phyloP scores from a whole-genome alignment of 2,329 filamentous ascomycete genomes.

The Calonectria hongkongensis region DNA sequence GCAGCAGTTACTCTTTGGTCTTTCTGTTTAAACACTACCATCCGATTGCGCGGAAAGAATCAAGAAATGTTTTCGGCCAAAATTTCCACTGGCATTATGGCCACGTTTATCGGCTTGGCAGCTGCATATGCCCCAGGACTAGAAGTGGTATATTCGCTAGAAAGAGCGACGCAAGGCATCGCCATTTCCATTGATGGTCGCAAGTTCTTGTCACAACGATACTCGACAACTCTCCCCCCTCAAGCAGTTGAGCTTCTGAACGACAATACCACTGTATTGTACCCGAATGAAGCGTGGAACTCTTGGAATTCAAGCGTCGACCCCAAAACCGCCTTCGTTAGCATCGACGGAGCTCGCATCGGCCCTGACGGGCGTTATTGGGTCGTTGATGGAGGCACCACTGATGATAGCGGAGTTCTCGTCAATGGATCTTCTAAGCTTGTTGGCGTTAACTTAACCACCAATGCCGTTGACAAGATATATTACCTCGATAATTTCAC shows the following conservation, averaged over 20 bases:
- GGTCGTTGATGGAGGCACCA: slow-evolving; percentile 26
- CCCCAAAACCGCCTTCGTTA: slow-evolving; percentile 23
- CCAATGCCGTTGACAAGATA: slow-evolving; percentile 23
- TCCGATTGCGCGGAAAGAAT: too few species aligned
- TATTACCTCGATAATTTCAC: slow-evolving; percentile 30
- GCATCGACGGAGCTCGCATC: slow-evolving; percentile 26
- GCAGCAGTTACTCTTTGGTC: too few species aligned
- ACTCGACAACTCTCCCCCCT: slow-evolving; percentile 16
- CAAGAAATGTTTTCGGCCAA: neutral
- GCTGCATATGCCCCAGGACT: slow-evolving; percentile 2
- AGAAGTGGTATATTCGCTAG: slow-evolving; percentile 12
- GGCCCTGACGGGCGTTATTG: slow-evolving; percentile 26
- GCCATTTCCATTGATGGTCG: slow-evolving; percentile 17
- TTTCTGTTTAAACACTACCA: too few species aligned
- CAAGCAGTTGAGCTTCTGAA: slow-evolving; percentile 28
- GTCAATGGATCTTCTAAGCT: slow-evolving; percentile 32
- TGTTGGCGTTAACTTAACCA: slow-evolving; percentile 27
- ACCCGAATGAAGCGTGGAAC: slow-evolving; percentile 25
- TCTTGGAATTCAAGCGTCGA: slow-evolving; percentile 25
- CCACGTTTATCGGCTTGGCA: neutral
- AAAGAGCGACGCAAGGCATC: slow-evolving; percentile 25
- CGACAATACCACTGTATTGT: slow-evolving; percentile 13
- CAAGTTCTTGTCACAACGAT: slow-evolving; percentile 30
- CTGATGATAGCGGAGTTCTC: neutral
- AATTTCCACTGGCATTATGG: neutral